Conservation (phyloP, 768 basidiomycete species). For the Saitozyma podzolica region DNA sequence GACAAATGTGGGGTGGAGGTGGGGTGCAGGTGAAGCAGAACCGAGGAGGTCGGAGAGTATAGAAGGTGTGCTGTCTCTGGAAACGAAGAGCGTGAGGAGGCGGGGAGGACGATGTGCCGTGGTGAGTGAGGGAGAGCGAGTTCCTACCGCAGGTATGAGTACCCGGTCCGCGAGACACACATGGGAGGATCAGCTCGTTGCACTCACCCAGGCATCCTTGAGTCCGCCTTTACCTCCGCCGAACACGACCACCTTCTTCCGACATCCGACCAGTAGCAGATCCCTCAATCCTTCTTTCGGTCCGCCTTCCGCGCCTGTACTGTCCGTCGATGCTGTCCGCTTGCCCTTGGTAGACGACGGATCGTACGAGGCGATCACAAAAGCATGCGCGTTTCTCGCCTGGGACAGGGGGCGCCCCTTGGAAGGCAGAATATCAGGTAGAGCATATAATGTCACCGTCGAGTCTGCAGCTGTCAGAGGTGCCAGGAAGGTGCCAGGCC, state of each 20-base stretch:
- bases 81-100: constrained; percentile 57
- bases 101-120: constrained; percentile 77
- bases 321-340: not conserved
- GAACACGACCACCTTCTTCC: constrained; percentile 79
- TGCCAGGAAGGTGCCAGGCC: not conserved
- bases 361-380: constrained; percentile 65
- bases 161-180: too few relatives aligned
- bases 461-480: constrained; percentile 59
- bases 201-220: constrained; percentile 65
- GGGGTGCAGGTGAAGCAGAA: constrained; percentile 38
- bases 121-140: constrained; percentile 81
- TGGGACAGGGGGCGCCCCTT: constrained; percentile 64
- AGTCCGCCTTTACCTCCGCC: constrained; percentile 71
- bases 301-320: constrained; percentile 43
- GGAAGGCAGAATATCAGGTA: constrained; percentile 70
- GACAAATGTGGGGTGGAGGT: constrained; percentile 24
- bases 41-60: constrained; percentile 53
- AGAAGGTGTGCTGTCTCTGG: constrained; percentile 68
- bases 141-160: constrained; percentile 63
- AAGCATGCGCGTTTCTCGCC: constrained; percentile 78
- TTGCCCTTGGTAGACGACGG: constrained; percentile 18
- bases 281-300: constrained; percentile 55
- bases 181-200: too few relatives aligned
- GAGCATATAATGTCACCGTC: constrained; percentile 69
- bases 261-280: constrained; percentile 80